phyloP scores from a whole-genome alignment of 805 yeast species.

The Yarrowia alimentaria region DNA sequence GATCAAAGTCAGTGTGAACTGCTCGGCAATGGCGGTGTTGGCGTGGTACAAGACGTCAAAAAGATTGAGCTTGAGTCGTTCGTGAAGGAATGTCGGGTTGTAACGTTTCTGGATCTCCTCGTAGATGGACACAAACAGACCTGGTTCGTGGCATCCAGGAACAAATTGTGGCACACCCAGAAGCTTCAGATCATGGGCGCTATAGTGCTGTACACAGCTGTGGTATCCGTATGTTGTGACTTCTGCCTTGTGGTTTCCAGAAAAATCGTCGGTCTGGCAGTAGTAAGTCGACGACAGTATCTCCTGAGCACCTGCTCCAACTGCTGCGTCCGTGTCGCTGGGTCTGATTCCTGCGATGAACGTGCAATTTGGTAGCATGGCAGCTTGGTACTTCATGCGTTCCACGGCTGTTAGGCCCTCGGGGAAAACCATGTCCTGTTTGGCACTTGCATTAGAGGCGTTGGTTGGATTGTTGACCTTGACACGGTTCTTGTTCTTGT shows the following conservation, averaged over 20 bases:
- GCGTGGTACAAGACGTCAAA: conserved; percentile 17
- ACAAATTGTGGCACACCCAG: conserved; percentile 25
- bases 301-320: neutral
- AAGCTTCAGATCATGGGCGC: conserved; percentile 20
- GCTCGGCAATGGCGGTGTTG: conserved; percentile 9
- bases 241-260: neutral
- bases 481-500: conserved; percentile 23
- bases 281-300: conserved; percentile 4
- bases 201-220: conserved; percentile 13
- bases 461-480: neutral
- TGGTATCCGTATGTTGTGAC: conserved; percentile 6
- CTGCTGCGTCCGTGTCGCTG: neutral
- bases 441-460: neutral
- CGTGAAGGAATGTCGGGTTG: conserved; percentile 18
- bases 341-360: conserved; percentile 3
- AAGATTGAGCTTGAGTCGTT: conserved; percentile 11
- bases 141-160: conserved; percentile 26
- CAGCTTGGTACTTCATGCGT: conserved; percentile 9
- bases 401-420: conserved; percentile 22
- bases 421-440: neutral
- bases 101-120: conserved; percentile 22
- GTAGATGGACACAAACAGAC: conserved; percentile 11
- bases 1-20: conserved; percentile 17
- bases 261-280: conserved; percentile 10
- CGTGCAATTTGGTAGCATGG: conserved; percentile 7